Base-by-base conservation (phyloP, 1,139 yeast genomes). In the Pneumocystis jirovecii region DNA sequence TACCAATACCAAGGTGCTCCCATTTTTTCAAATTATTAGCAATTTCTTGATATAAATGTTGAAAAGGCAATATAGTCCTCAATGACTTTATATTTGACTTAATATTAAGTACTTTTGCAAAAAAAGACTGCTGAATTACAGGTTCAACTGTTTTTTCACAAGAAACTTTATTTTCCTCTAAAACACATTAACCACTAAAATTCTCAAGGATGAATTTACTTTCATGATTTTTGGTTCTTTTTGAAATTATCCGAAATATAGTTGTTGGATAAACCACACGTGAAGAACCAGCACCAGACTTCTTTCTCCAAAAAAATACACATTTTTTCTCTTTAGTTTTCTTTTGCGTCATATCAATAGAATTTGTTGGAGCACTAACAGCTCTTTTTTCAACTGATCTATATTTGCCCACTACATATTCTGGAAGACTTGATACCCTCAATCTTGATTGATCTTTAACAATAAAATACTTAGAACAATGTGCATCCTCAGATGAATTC, bases 101-200 rank as follows among this genome's bases (percentile, higher is more conserved):
- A 37, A 66, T 67, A 37, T 65, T 67, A 40, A 67, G 65, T 31
- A 67, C 50, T n/a, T 65, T 63, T 10, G 66, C 63, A 50, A 67
- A 67, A 60, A 37, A 61, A 29, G 34, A 60, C 19, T 17, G 60
- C 29, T n/a, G 61, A 56, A 29, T 60, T 63, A 8, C 62, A 31
- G 37, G 60, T 40, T 21, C 56, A 39, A 15, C 63, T 59, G 7
- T 61, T 44, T 17, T 62, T 63, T 7, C 63, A 62, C 40, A 60
- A 39, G 34, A 65, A 60, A 45, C 59, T 45, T 15, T 61, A 65
- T 60, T 61, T 29, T 50, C 57, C 34, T 50, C 57, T 50, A 50
- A 45, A 50, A 50, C 12, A 50, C 12, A 50, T 50, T 50, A 50
- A 15, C 21, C 12, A 25, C 5, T 25, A 25, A 12, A 50, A 25